Conservation (phyloP, 2,329 filamentous ascomycete species). For the Colletotrichum sp. region DNA sequence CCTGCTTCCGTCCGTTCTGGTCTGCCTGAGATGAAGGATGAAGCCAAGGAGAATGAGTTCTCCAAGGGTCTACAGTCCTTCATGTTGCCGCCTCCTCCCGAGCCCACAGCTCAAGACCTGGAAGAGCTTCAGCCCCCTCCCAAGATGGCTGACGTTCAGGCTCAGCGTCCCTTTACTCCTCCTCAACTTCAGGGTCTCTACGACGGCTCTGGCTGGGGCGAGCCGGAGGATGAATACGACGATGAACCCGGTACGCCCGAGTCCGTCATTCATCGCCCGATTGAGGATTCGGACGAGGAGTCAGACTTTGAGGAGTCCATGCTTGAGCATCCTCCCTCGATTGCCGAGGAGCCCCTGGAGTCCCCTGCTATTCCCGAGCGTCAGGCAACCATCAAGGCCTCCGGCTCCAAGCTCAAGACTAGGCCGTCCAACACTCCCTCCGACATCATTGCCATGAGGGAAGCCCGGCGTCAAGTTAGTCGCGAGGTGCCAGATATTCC, state of each 20-base stretch:
- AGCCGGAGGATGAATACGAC: conserved; percentile 58
- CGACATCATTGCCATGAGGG: conserved; percentile 84
- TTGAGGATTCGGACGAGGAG: conserved; percentile 42
- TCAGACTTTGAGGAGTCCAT: conserved; percentile 36
- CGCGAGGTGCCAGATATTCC: conserved; percentile 69
- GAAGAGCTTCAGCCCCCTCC: conserved; percentile 29
- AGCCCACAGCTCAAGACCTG: conserved; percentile 33
- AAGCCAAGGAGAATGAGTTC: conserved; percentile 39
- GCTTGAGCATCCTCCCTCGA: conserved; percentile 25
- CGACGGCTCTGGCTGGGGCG: conserved; percentile 66
- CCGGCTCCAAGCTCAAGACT: conserved; percentile 86
- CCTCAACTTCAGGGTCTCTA: conserved; percentile 65
- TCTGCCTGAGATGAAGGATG: conserved; percentile 19
- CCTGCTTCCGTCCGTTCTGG: conserved; percentile 34
- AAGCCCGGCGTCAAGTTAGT: conserved; percentile 84
- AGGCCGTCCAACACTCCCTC: conserved; percentile 86
- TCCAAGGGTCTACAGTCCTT: conserved; percentile 50
- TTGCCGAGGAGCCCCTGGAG: conserved; percentile 49
- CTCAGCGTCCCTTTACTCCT: conserved; percentile 53
- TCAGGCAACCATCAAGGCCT: conserved; percentile 86
- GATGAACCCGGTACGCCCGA: conserved; percentile 78
- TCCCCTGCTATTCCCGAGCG: conserved; percentile 78
- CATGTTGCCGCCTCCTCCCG: conserved; percentile 49
- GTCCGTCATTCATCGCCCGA: conserved; percentile 84
- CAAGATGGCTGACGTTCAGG: conserved; percentile 41